These are phyloP conservation scores for Colletotrichum melonis DNA, from an alignment of 2,329 filamentous ascomycete species.

Conservation along the genomic window DNA sequence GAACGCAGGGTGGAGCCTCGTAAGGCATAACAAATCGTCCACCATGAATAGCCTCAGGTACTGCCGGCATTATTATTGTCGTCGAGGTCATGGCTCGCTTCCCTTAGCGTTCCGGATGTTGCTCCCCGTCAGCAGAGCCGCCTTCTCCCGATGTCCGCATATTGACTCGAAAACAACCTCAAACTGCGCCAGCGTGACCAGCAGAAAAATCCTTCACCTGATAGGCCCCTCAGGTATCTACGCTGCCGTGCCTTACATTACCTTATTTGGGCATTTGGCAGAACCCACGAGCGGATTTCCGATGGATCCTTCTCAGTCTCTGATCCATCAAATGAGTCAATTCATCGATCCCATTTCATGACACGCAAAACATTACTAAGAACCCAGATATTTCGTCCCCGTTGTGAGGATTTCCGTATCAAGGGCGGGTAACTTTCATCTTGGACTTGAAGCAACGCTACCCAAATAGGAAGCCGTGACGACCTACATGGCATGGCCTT, in stretches of 20 bases:
- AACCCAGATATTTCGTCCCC: background rate
- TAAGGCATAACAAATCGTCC: background rate
- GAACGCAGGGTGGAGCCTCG: background rate
- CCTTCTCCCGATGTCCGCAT: conserved; percentile 17
- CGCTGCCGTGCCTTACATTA: background rate
- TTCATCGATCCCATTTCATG: background rate
- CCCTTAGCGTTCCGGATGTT: background rate
- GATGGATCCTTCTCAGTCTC: background rate
- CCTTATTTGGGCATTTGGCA: background rate
- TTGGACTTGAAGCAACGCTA: background rate
- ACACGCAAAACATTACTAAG: background rate
- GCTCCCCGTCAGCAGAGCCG: conserved; percentile 20
- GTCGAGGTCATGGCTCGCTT: background rate
- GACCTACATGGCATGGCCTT: background rate
- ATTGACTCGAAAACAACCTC: conserved; percentile 6
- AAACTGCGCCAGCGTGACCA: conserved; percentile 9
- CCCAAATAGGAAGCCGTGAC: background rate
- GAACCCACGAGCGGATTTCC: background rate
- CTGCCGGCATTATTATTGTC: background rate
- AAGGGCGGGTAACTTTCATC: background rate
- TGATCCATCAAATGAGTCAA: background rate
- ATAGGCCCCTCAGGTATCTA: background rate
- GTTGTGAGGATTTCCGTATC: background rate
- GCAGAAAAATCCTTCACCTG: background rate
- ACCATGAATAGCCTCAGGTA: background rate